A percentile compares a stretch with the other conserved stretches of the same genome.
phyloP scores from a whole-genome alignment of 2,329 filamentous ascomycete genomes.

The Ascochyta clinopodiicola region DNA sequence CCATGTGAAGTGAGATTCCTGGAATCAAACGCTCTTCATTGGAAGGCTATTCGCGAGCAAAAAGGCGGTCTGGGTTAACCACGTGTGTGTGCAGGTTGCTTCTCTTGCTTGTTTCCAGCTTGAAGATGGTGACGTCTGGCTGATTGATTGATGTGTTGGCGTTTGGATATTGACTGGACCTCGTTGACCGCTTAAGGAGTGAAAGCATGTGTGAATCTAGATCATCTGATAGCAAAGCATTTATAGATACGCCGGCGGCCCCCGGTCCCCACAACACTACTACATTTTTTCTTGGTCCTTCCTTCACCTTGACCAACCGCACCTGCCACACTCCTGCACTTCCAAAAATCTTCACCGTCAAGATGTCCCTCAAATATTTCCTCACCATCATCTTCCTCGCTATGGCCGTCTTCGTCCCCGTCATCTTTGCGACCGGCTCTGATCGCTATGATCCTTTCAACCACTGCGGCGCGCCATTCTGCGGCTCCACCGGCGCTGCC shows the following conservation, averaged over 20 bases:
- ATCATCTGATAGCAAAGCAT: background rate
- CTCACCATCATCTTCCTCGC: background rate
- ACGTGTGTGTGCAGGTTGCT: background rate
- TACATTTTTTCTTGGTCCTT: background rate
- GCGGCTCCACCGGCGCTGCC: background rate
- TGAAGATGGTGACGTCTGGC: background rate
- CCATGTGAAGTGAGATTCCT: background rate
- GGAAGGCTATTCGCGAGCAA: background rate
- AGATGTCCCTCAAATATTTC: background rate
- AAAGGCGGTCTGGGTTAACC: too few relatives aligned
- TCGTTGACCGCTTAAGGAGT: background rate
- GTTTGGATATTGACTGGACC: background rate
- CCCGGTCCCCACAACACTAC: background rate
- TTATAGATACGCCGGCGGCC: background rate
- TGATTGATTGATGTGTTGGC: background rate
- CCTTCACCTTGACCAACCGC: background rate
- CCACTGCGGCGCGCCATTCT: constrained; percentile 1
- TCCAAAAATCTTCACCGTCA: background rate
- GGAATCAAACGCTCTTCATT: background rate
- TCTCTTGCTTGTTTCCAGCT: background rate
- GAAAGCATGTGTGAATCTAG: background rate
- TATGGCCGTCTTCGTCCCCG: background rate
- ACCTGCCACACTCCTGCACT: background rate
- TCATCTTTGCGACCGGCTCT: background rate
- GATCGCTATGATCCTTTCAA: background rate